Evolutionary conservation across 768 basidiomycete species (phyloP), one percentile per base, ranked within the genome.

Genomic region (Rhodotorula sphaerocarpa): DNA sequence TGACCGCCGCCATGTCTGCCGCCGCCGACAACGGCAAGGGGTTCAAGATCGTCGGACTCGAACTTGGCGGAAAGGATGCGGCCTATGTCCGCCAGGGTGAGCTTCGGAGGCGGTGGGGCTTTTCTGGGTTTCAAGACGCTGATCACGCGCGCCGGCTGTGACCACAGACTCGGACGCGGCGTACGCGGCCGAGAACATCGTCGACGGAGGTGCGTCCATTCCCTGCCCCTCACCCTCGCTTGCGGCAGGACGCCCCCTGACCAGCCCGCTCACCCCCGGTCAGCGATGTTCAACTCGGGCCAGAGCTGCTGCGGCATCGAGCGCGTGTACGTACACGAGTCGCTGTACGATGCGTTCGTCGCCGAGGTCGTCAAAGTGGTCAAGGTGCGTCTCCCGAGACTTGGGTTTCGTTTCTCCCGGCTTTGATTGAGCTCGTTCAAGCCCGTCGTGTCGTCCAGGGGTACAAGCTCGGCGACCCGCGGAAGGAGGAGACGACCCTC

Each of bases 281-380:
- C 50, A 51, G 33, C 90, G 7, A 85, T 92, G 77, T 99, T 90
- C 80, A 97, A 97, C 76, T 91, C 92, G 21, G 95, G 95, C 3
- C 95, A 99, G 76, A 92, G 90, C 67, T 97, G 93, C 75, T 96
- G 93, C 73, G 84, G 87, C 1, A 79, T 97, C 63, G 95, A 99
- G 86, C 82, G 93, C 23, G 90, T 99, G 45, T 97, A 97, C 74
- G 93, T 96, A 6, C 89, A 96, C 73, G 85, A 88, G 71, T 78
- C 81, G 0, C 72, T 92, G 5, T 95, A 84, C 72, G 88, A 90
- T 55, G 73, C 77, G 3, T 96, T 99, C 65, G 83, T 96, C 4
- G 74, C 79, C 18, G 80, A 82, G 71, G 87, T 84, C 55, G 87
- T 84, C 4, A 83, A 84, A 11, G 74, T 85, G 25, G 84, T 85